These are phyloP conservation scores for Beauveria rudraprayagi DNA, from an alignment of 2,329 filamentous ascomycete species.

Conservation along the genomic window DNA sequence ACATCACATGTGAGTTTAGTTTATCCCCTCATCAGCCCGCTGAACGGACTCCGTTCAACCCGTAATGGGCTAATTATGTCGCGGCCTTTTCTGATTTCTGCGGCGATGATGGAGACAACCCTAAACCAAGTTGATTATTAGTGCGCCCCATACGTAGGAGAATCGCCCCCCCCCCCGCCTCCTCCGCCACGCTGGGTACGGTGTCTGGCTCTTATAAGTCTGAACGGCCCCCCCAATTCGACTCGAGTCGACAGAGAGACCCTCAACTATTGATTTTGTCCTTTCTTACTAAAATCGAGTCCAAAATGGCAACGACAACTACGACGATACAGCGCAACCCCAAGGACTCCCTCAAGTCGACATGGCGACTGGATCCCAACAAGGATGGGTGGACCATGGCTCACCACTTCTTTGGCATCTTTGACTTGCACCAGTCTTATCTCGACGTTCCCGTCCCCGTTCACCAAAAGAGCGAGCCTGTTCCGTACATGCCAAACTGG, in stretches of 20 bases:
- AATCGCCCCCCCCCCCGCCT: background rate
- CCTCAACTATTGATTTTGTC: no score
- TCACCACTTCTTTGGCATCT: conserved; percentile 14
- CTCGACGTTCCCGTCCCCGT: conserved; percentile 18
- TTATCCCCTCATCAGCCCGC: background rate
- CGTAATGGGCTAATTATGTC: background rate
- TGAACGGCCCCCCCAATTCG: no score
- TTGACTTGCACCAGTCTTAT: conserved; percentile 14
- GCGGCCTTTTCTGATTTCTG: background rate
- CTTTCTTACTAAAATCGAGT: background rate
- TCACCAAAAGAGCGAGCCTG: conserved; percentile 24
- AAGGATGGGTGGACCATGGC: conserved; percentile 14
- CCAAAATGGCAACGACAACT: background rate
- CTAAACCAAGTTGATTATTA: background rate
- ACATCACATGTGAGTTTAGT: background rate
- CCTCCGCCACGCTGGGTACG: background rate
- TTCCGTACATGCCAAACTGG: conserved; percentile 23
- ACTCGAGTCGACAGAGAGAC: background rate
- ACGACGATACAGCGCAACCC: conserved; percentile 11
- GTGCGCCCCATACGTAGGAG: no score
- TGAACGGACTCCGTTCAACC: background rate
- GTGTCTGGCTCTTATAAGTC: background rate
- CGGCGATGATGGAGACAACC: no score
- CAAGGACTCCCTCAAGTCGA: conserved; percentile 18
- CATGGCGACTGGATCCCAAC: conserved; percentile 14